These are phyloP conservation scores for Cercospora janseana DNA, from an alignment of 2,329 filamentous ascomycete genomes.

Conservation along the genomic window DNA sequence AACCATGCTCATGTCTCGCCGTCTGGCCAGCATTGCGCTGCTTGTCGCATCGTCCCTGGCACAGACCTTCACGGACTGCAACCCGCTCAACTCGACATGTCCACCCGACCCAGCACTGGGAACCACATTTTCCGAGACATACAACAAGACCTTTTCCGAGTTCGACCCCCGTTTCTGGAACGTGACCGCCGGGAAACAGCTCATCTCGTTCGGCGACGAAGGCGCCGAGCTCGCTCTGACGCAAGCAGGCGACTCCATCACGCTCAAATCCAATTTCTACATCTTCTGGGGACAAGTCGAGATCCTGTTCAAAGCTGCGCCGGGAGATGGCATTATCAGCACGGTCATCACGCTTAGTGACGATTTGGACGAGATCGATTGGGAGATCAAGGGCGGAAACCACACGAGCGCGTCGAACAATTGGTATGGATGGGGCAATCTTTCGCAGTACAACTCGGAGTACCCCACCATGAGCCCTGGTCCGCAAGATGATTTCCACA, in stretches of 20 bases:
- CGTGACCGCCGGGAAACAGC: slow-evolving; percentile 63
- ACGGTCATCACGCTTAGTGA: slow-evolving; percentile 81
- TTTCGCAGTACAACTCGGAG: slow-evolving; percentile 59
- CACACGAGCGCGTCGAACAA: slow-evolving; percentile 64
- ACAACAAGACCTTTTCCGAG: slow-evolving; percentile 59
- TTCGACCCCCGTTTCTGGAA: slow-evolving; percentile 39
- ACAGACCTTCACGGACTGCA: slow-evolving; percentile 75
- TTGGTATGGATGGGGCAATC: slow-evolving; percentile 73
- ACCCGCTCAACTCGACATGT: slow-evolving; percentile 70
- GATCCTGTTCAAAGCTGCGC: slow-evolving; percentile 72
- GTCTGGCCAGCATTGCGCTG: slow-evolving; percentile 27
- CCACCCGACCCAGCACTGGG: slow-evolving; percentile 70
- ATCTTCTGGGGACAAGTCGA: slow-evolving; percentile 83
- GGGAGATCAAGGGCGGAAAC: slow-evolving; percentile 74
- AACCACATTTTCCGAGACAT: slow-evolving; percentile 59
- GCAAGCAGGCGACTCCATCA: slow-evolving; percentile 71
- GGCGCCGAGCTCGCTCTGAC: slow-evolving; percentile 70
- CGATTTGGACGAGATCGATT: slow-evolving; percentile 84
- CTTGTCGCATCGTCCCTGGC: slow-evolving; percentile 46
- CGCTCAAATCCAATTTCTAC: slow-evolving; percentile 75
- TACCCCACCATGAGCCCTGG: slow-evolving; percentile 55
- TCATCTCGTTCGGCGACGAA: slow-evolving; percentile 53
- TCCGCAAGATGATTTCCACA: slow-evolving; percentile 62
- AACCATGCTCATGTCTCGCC: slow-evolving; percentile 31
- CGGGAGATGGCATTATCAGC: slow-evolving; percentile 73